A percentile compares a stretch with the other conserved stretches of the same genome.
These are phyloP conservation scores for Henckelia pumila DNA, from an alignment of 257 asterid species.

Conservation along the genomic window DNA sequence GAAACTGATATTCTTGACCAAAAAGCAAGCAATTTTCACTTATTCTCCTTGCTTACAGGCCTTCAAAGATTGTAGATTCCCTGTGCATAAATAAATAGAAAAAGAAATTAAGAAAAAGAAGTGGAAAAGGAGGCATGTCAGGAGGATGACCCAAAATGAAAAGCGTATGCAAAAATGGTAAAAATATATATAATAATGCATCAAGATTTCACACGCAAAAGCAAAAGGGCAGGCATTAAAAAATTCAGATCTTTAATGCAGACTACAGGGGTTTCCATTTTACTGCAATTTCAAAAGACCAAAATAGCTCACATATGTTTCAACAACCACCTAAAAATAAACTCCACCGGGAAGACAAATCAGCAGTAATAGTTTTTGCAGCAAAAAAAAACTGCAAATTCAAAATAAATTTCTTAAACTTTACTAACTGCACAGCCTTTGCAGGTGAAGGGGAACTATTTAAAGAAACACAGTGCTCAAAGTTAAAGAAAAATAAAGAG, in stretches of 20 bases:
- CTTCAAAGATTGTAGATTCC: conserved; percentile 43
- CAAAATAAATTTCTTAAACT: conserved; percentile 37
- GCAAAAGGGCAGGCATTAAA: conserved; percentile 34
- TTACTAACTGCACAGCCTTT: conserved; percentile 32
- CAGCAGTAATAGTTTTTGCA: conserved; percentile 25
- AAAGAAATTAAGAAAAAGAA: conserved; percentile 24
- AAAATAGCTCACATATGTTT: conserved; percentile 30
- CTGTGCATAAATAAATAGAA: conserved; percentile 48
- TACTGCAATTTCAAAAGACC: conserved; percentile 30
- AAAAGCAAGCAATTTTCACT: conserved; percentile 26
- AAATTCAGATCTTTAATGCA: conserved; percentile 36
- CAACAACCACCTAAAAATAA: conserved; percentile 47
- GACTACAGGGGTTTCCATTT: conserved; percentile 37
- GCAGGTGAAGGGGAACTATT: conserved; percentile 26
- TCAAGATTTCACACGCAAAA: conserved; percentile 55
- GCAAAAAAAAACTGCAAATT: conserved; percentile 29
- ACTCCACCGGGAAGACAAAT: conserved; percentile 13
- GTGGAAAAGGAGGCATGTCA: conserved; percentile 32
- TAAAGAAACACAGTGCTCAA: conserved; percentile 17
- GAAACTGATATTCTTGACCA: conserved; percentile 25
- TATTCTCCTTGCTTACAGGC: conserved; percentile 27
- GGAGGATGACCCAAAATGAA: conserved; percentile 42
- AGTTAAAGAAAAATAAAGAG: conserved; percentile 1
- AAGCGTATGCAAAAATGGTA: conserved; percentile 29
- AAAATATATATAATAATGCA: conserved; percentile 39